Evolutionary conservation across 306 rosid species (phyloP).

Genomic region (Carpinus fangiana): DNA sequence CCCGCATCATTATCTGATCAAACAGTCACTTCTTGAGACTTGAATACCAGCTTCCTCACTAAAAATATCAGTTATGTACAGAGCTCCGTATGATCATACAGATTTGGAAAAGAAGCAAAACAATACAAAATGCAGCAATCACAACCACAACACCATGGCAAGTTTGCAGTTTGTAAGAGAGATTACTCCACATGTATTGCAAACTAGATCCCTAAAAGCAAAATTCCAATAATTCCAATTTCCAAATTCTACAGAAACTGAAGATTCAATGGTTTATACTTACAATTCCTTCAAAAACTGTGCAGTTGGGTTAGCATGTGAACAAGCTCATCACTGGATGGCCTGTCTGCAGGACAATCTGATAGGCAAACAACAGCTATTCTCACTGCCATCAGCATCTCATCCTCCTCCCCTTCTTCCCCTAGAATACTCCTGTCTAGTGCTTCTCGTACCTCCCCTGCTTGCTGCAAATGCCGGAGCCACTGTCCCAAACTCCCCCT

Average conservation of each 20-base stretch:
- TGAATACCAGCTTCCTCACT: conserved; percentile 20
- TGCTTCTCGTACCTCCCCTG: conserved; percentile 80
- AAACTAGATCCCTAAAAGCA: conserved; percentile 21
- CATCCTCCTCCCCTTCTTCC: conserved; percentile 94
- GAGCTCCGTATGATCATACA: neutral
- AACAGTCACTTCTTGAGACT: neutral
- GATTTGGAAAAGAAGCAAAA: conserved; percentile 3
- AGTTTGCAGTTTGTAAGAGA: neutral
- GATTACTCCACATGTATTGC: neutral
- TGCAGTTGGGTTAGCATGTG: conserved; percentile 97
- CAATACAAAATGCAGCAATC: neutral
- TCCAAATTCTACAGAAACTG: conserved; percentile 37
- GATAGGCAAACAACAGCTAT: conserved; percentile 92
- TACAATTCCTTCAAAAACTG: conserved; percentile 66
- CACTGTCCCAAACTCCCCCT: conserved; percentile 87
- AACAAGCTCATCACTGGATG: conserved; percentile 97
- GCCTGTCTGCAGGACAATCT: conserved; percentile 84
- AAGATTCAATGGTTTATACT: conserved; percentile 16
- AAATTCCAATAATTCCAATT: conserved; percentile 18
- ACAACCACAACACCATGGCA: neutral
- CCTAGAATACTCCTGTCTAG: conserved; percentile 77
- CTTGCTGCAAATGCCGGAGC: conserved; percentile 81
- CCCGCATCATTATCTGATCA: conserved; percentile 16
- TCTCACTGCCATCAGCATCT: conserved; percentile 94
- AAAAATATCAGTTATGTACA: conserved; percentile 15